Evolutionary conservation across 2,329 filamentous ascomycete genomes (phyloP), one percentile per base, ranked within the genome.

Genomic region (Cryphonectria carpinicola): DNA sequence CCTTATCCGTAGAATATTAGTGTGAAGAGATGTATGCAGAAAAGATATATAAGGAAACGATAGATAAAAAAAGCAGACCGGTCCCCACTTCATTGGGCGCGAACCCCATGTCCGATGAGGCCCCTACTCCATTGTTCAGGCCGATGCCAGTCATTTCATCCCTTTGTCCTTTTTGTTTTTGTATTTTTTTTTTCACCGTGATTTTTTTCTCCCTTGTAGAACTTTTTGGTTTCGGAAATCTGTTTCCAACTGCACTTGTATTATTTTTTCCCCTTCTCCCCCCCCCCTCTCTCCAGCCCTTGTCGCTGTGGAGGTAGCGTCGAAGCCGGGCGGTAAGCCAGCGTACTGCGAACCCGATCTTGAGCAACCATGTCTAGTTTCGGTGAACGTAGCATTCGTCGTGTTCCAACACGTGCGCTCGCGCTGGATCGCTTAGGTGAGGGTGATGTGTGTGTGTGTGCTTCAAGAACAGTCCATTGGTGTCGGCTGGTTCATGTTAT

Each of bases 401-500:
- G 39, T n/a, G 13, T 37, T 22, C 41, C 25, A 49, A 8, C 13
- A 28, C n/a, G 17, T 22, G 28, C 13, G n/a, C 25, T 49, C 13
- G 19, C 32, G n/a, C 63, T 32, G 32, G 17, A 52, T 11, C 63
- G 41, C n/a, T 14, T 14, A 28, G 17, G 41, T 10, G 32, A 39
- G 19, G 41, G 17, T 43, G 17, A 25, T n/a, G 32, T 22, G 41
- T 19, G 41, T 19, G 41, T 32, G 32, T 28, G 28, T 32, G 32
- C 22, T 25, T 68, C 32, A 68, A 13, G 66, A 72, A 37, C 46
- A 67, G 8, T 70, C 71, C 71, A 72, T 72, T 22, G 67, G 71
- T 28, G 71, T 72, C 28, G 63, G 43, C 3, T 71, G 70, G 28
- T 46, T 68, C 43, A 71, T 37, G 41, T 72, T 56, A n/a, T 54